Evolutionary conservation across 257 asterid species (phyloP).

Genomic region (Salvia hispanica): DNA sequence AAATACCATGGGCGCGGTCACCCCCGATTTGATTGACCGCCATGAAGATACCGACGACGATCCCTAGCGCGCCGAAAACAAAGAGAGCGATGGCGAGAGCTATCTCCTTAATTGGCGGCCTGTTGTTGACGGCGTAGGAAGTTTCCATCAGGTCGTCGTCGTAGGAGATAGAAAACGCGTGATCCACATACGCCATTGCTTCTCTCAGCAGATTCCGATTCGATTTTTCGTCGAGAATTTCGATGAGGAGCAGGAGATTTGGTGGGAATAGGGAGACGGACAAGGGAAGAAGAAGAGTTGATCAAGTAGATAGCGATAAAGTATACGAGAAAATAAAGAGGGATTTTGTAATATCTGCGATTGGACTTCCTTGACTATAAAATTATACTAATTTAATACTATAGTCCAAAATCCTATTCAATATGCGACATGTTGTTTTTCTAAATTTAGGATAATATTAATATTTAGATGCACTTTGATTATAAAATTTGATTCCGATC

Average conservation of each 20-base stretch:
- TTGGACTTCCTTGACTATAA: not conserved
- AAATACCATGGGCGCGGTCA: constrained; percentile 77
- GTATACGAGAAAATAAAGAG: constrained; percentile 1
- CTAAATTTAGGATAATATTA: too few species aligned
- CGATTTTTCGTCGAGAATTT: constrained; percentile 6
- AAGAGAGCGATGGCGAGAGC: constrained; percentile 80
- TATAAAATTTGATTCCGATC: too few species aligned
- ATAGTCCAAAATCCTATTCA: not conserved
- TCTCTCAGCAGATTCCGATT: not conserved
- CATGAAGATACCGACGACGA: constrained; percentile 66
- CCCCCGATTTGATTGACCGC: constrained; percentile 80
- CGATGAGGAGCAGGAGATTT: constrained; percentile 20
- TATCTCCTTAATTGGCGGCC: constrained; percentile 91
- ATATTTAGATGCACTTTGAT: too few species aligned
- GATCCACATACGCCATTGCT: constrained; percentile 89
- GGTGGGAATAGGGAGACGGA: constrained; percentile 23
- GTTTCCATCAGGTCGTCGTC: constrained; percentile 86
- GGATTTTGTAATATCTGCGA: not conserved
- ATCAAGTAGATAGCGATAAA: constrained; percentile 6
- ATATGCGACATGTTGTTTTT: not conserved
- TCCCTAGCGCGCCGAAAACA: constrained; percentile 70
- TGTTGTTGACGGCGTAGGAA: constrained; percentile 59
- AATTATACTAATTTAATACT: too few species aligned
- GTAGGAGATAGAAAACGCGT: constrained; percentile 88
- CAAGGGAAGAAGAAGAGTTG: not conserved